phyloP scores from a whole-genome alignment of 2,329 filamentous ascomycete genomes.

The Ophiostoma angusticollis region DNA sequence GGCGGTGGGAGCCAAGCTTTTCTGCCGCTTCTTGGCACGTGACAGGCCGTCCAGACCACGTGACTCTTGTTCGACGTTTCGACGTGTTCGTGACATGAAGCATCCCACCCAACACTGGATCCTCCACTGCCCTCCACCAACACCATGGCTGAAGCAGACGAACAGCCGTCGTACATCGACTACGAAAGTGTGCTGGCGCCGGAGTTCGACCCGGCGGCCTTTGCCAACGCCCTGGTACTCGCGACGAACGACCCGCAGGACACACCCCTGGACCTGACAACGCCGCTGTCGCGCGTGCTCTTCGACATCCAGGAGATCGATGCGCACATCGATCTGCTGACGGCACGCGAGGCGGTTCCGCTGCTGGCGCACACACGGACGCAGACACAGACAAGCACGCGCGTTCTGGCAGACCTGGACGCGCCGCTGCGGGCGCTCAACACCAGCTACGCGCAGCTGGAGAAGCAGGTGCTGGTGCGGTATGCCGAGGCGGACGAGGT shows the following conservation, averaged over 20 bases:
- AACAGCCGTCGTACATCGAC: slow-evolving; percentile 77
- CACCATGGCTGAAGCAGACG: slow-evolving; percentile 23
- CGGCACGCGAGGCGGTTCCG: slow-evolving; percentile 70
- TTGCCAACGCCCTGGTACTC: slow-evolving; percentile 81
- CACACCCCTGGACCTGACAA: slow-evolving; percentile 81
- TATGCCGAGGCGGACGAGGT: slow-evolving; percentile 81
- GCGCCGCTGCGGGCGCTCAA: slow-evolving; percentile 68
- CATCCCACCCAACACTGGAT: too few species aligned
- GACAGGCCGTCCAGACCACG: too few species aligned
- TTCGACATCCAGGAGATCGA: slow-evolving; percentile 97
- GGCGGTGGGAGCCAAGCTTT: not conserved
- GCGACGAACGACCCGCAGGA: slow-evolving; percentile 88
- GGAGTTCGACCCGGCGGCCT: slow-evolving; percentile 64
- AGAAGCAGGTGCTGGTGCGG: slow-evolving; percentile 74
- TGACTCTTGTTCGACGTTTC: too few species aligned
- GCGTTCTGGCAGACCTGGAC: slow-evolving; percentile 65
- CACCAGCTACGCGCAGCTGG: slow-evolving; percentile 72
- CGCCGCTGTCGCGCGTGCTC: slow-evolving; percentile 80
- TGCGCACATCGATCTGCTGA: slow-evolving; percentile 83
- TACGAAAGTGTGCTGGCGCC: slow-evolving; percentile 83
- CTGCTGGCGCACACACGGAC: slow-evolving; percentile 65
- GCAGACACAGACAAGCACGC: slow-evolving; percentile 59
- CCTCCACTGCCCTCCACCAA: not conserved
- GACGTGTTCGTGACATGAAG: too few species aligned
- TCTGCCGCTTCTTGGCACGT: too few species aligned